Evolutionary conservation across 1,284 basidiomycete genomes (phyloP).

Genomic region (Cryptococcus depauperatus): DNA sequence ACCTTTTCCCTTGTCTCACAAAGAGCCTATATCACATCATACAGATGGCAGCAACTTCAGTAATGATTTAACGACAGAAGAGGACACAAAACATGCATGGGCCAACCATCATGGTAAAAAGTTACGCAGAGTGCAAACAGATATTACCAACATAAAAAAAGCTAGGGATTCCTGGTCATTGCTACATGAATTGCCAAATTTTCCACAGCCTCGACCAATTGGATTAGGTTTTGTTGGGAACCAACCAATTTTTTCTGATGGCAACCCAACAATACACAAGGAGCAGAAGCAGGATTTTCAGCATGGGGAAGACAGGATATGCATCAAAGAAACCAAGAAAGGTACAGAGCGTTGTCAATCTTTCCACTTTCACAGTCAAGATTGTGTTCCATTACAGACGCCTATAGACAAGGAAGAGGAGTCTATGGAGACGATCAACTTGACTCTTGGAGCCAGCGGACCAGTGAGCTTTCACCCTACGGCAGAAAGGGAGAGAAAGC

Average conservation of each 20-base stretch:
- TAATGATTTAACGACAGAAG: too few relatives aligned
- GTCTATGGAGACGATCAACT: conserved; percentile 6
- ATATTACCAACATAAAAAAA: neutral
- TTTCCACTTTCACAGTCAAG: neutral
- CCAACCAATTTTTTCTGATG: conserved; percentile 10
- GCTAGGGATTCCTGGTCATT: neutral
- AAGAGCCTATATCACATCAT: too few relatives aligned
- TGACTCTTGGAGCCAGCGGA: conserved; percentile 8
- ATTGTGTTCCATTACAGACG: neutral
- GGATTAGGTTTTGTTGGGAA: conserved; percentile 13
- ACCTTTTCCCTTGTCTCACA: conserved; percentile 4
- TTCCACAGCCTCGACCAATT: too few relatives aligned
- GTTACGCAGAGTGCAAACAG: neutral
- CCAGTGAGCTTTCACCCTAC: conserved; percentile 8
- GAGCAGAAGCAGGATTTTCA: conserved; percentile 14
- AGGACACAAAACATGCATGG: too few relatives aligned
- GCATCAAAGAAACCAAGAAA: conserved; percentile 1
- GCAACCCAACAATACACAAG: too few relatives aligned
- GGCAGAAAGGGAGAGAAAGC: too few relatives aligned
- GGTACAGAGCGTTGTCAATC: too few relatives aligned
- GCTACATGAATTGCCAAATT: conserved; percentile 1
- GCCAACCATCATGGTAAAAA: too few relatives aligned
- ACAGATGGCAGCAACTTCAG: too few relatives aligned
- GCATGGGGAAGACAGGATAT: conserved; percentile 13
- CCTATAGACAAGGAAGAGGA: neutral